Evolutionary conservation across 345 rosid species (phyloP), one percentile per base, ranked within the genome.

Genomic region (Citrus mangshanensis): DNA sequence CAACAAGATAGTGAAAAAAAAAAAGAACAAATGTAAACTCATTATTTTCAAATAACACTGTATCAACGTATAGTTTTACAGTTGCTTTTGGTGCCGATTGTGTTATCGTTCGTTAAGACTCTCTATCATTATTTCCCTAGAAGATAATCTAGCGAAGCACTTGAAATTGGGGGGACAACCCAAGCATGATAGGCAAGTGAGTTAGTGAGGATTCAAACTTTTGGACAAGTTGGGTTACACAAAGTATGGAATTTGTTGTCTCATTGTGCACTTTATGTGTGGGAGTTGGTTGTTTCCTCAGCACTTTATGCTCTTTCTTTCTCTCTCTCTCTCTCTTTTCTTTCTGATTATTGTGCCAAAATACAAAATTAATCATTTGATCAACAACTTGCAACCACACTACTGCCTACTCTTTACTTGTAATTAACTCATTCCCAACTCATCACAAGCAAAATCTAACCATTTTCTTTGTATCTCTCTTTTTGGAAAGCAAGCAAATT

Each of bases 351-450:
- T 73, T 35, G 32, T 58, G 37, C 9, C 67, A 24, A 73, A 24
- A 58, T 8, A 21, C 14, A 24, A 60, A 60, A 16, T 54, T 75
- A 32, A 38, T 72, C 27, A 70, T 73, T 65, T 27, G 9, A 10
- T 35, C 64, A 66, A 40, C 87, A 60, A 75, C 77, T 86, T 76
- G 86, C 86, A 64, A 24, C 75, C 75, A 27, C n/a, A 69, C 35
- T 68, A 12, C 27, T 4, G 70, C 38, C 22, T 54, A 22, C 74
- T 63, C 86, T 81, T 83, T 81, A 35, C 77, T 68, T 79, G 78
- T 9, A 7, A 63, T 10, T 59, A 38, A 81, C 79, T 81, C 76
- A 14, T 55, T 18, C 51, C 72, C 74, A 76, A 55, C 62, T 71
- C 73, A 64, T 42, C 8, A 16, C 42, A 40, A 34, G 5, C 9